Percentiles rank a stretch among this genome's conserved stretches.
These are phyloP conservation scores for Tricladium varicosporioides DNA, from an alignment of 2,329 filamentous ascomycete genomes.

Conservation along the genomic window DNA sequence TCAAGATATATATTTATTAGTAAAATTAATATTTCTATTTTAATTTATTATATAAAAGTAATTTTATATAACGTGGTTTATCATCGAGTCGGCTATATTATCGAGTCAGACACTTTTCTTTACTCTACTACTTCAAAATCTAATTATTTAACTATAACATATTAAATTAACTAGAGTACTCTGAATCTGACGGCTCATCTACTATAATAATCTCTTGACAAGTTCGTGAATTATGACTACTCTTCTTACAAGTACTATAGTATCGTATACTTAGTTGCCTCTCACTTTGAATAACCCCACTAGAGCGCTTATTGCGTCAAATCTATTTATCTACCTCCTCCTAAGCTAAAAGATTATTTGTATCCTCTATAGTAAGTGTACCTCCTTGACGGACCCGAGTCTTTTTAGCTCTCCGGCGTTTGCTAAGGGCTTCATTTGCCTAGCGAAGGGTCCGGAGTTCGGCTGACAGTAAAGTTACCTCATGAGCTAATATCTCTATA, in stretches of 20 bases:
- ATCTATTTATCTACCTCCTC: conserved; percentile 13
- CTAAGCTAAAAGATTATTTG: conserved; percentile 13
- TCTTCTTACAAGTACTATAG: conserved; percentile 15
- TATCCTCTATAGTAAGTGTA: conserved; percentile 16
- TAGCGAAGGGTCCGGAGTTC: conserved; percentile 12
- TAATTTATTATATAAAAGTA: too few species aligned
- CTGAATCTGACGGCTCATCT: conserved; percentile 1
- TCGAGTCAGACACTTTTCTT: conserved; percentile 5
- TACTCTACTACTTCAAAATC: conserved; percentile 5
- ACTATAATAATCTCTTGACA: conserved; percentile 11
- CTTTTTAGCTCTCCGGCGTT: conserved; percentile 21
- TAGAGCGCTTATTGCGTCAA: conserved; percentile 4
- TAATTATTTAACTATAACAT: conserved; percentile 13
- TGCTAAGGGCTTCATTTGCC: conserved; percentile 18
- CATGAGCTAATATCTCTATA: conserved; percentile 11
- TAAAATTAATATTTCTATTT: too few species aligned
- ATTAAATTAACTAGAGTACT: conserved; percentile 14
- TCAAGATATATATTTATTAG: too few species aligned
- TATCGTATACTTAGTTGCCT: conserved; percentile 1
- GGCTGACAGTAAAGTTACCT: conserved; percentile 8
- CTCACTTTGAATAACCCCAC: conserved; percentile 2
- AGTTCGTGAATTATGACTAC: conserved; percentile 16
- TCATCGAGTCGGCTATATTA: neutral
- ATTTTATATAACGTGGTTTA: conserved; percentile 7
- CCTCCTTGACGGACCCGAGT: conserved; percentile 15